These are phyloP conservation scores for Jamesozyma spencerorum DNA, from an alignment of 805 yeast genomes.

Conservation along the genomic window DNA sequence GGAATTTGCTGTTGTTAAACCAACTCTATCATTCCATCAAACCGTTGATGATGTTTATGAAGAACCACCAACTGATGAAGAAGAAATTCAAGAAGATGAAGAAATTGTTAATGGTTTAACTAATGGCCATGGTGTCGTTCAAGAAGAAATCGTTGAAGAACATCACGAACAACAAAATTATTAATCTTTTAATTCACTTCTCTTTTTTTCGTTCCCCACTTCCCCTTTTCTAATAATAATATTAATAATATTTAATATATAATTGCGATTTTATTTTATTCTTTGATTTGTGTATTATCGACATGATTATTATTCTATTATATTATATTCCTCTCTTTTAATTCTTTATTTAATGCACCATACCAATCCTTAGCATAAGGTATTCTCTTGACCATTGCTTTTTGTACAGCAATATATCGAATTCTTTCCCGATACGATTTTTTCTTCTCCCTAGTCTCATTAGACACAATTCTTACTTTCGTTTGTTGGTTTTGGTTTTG, in stretches of 20 bases:
- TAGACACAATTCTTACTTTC: not conserved
- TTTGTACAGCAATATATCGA: constrained; percentile 18
- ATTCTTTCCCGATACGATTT: constrained; percentile 13
- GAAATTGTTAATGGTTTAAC: constrained; percentile 2
- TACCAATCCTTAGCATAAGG: constrained; percentile 29
- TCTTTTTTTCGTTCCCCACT: too few relatives aligned
- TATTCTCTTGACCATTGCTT: constrained; percentile 24
- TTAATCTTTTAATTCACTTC: too few relatives aligned
- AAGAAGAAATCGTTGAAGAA: constrained; percentile 5
- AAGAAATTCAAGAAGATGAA: not conserved
- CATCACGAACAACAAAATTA: too few relatives aligned
- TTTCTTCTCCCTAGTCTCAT: constrained; percentile 8
- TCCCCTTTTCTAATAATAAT: too few relatives aligned
- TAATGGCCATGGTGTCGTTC: constrained; percentile 2
- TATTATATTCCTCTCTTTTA: constrained; percentile 18
- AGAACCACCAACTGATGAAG: constrained; percentile 15
- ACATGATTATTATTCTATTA: not conserved
- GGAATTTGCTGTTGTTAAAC: constrained; percentile 91
- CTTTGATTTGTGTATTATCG: too few relatives aligned
- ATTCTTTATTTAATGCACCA: constrained; percentile 25
- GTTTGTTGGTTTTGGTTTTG: not conserved
- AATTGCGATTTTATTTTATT: too few relatives aligned
- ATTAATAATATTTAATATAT: too few relatives aligned
- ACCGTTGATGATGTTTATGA: constrained; percentile 55
- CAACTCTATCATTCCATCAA: constrained; percentile 78